Base-by-base conservation (phyloP, 305 asterid genomes). In the Fraxinus platypoda region DNA sequence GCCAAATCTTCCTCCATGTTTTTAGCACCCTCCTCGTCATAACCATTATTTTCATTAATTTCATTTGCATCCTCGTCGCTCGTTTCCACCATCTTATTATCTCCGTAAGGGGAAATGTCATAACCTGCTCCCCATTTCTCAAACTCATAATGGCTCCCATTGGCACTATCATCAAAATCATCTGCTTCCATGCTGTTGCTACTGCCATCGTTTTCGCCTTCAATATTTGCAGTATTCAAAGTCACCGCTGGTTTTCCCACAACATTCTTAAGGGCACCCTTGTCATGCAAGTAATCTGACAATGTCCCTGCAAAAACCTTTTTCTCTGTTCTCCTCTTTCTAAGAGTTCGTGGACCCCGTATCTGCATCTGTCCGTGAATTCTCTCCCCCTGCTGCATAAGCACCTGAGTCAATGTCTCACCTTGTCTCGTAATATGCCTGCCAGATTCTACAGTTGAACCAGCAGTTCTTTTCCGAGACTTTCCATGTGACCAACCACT, bases 321-420 rank as follows among this genome's bases (percentile, higher is more conserved):
- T 82, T 88, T 90, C 82, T 89, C 95, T 2, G 77, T 78, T 86
- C 97, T 94, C 87, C 97, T 92, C 85, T 78, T 88, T 81, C 98
- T 82, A 23, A 91, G 75, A 46, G 98, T 97, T 85, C 98, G 89
- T 9, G 87, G 95, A 72, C 99, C 98, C 1, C 97, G 91, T 13
- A 88, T 90, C 52, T 88, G 96, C 83, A 77, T 91, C 87, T 94
- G 98, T 64, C 91, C 97, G 19, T 89, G 88, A 46, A 91, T 84
- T 77, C 84, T 88, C 34, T 86, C 88, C 41, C 93, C 90, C 74
- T 91, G 97, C 85, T 90, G 92, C 84, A 81, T 81, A 57, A 94
- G 94, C 83, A 83, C 85, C 80, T 92, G 92, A 54, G 90, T 82
- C 87, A 94, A 85, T 2, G 91, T 81, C 78, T 87, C 90, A 0